phyloP scores from a whole-genome alignment of 78 protist genomes.

The Polysphondylium violaceum region DNA sequence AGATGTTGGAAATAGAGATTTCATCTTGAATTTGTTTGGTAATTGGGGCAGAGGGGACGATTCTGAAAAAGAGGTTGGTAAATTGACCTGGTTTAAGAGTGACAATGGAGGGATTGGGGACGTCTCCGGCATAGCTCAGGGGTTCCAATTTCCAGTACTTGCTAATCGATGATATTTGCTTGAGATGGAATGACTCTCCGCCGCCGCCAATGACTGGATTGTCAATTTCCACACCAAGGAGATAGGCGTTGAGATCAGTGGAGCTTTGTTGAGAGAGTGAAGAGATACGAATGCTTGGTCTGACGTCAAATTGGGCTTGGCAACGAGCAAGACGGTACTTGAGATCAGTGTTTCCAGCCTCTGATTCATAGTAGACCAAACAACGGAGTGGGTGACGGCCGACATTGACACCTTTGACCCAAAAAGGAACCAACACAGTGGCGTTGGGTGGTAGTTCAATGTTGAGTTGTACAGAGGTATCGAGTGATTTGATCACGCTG shows the following conservation, averaged over 20 bases:
- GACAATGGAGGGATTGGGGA: slow-evolving; percentile 28
- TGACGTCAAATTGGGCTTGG: slow-evolving; percentile 66
- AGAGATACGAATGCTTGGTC: slow-evolving; percentile 45
- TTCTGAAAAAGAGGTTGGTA: slow-evolving; percentile 65
- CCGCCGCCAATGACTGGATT: slow-evolving; percentile 78
- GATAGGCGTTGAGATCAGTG: slow-evolving; percentile 31
- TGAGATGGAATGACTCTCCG: slow-evolving; percentile 21
- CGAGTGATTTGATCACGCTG: slow-evolving; percentile 9
- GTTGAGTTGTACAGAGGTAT: slow-evolving; percentile 38
- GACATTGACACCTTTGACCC: slow-evolving; percentile 61
- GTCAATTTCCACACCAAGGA: slow-evolving; percentile 60
- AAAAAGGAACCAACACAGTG: slow-evolving; percentile 49
- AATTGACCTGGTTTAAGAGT: slow-evolving; percentile 58
- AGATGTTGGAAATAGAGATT: slow-evolving; percentile 44
- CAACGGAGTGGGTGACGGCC: slow-evolving; percentile 55
- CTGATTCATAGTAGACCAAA: slow-evolving; percentile 72
- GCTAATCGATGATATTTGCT: slow-evolving; percentile 48
- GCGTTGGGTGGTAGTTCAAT: slow-evolving; percentile 46
- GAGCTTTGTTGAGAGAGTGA: slow-evolving; percentile 55
- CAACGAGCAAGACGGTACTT: slow-evolving; percentile 72
- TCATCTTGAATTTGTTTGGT: not conserved
- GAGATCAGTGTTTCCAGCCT: slow-evolving; percentile 55
- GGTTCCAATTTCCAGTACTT: slow-evolving; percentile 63
- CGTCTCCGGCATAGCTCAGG: slow-evolving; percentile 14
- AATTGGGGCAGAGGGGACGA: slow-evolving; percentile 2